phyloP scores from a whole-genome alignment of 2,329 filamentous ascomycete species.

The Stemphylium lycopersici region DNA sequence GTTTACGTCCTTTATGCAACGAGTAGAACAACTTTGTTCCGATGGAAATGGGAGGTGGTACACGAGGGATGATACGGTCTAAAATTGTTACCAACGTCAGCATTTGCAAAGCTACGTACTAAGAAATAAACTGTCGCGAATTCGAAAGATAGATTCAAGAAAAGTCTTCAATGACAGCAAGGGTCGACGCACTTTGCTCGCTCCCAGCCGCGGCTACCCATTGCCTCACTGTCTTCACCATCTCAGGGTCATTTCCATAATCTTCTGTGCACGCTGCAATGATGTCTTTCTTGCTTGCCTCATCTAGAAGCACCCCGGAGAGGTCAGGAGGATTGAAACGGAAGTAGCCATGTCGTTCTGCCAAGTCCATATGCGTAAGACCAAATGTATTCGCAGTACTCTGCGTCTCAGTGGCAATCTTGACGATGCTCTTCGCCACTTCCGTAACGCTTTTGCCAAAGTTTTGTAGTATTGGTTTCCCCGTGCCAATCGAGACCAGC shows the following conservation, averaged over 20 bases:
- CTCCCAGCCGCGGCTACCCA: conserved; percentile 5
- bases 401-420: conserved; percentile 16
- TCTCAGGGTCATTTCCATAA: conserved; percentile 3
- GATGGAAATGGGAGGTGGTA: not conserved
- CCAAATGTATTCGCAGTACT: conserved; percentile 11
- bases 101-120: not conserved
- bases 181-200: conserved; percentile 14
- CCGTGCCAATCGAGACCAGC: conserved; percentile 13
- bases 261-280: conserved; percentile 2
- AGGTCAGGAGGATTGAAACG: conserved; percentile 12
- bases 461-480: conserved; percentile 1
- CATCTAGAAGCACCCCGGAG: conserved; percentile 5
- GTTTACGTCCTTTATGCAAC: conserved; percentile 6
- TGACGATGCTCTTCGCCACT: conserved; percentile 7
- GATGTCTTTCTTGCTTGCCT: conserved; percentile 8
- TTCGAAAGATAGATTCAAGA: not conserved
- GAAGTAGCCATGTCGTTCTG: conserved; percentile 4
- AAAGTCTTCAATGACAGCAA: conserved; percentile 2
- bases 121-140: not conserved
- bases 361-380: not conserved
- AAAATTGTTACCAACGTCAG: not conserved
- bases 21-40: conserved; percentile 14
- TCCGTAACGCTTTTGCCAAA: conserved; percentile 9
- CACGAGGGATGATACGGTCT: not conserved
- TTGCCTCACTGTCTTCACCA: not conserved